These are phyloP conservation scores for Fraxinus paxiana DNA, from an alignment of 305 asterid species.

Conservation along the genomic window DNA sequence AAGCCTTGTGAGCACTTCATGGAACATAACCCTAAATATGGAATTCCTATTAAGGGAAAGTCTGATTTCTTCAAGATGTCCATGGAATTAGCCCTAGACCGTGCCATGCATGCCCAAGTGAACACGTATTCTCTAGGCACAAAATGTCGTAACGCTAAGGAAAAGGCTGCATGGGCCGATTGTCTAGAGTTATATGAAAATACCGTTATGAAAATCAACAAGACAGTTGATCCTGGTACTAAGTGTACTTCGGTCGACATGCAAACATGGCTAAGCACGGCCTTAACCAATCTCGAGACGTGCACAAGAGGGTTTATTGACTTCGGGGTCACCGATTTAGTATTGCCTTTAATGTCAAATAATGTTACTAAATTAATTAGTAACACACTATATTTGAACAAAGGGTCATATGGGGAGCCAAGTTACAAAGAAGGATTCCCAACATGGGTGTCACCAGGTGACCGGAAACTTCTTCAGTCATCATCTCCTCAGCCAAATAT, in stretches of 20 bases:
- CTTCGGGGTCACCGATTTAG: constrained; percentile 39
- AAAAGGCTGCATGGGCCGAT: constrained; percentile 28
- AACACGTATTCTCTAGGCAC: constrained; percentile 43
- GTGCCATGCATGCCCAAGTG: constrained; percentile 44
- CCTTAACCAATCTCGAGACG: constrained; percentile 70
- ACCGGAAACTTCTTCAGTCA: constrained; percentile 59
- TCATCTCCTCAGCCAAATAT: constrained; percentile 37
- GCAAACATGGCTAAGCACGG: constrained; percentile 82
- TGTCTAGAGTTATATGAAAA: not conserved
- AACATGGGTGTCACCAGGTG: constrained; percentile 54
- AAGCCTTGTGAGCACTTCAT: constrained; percentile 60
- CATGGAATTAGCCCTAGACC: constrained; percentile 49
- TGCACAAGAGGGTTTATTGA: constrained; percentile 65
- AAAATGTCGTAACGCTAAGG: constrained; percentile 46
- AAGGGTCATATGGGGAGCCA: constrained; percentile 26
- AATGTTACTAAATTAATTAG: constrained; percentile 57
- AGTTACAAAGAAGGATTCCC: constrained; percentile 48
- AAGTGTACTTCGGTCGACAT: constrained; percentile 35
- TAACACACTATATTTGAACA: constrained; percentile 57
- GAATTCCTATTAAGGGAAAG: constrained; percentile 36
- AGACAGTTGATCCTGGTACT: constrained; percentile 37
- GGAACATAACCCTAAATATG: constrained; percentile 37
- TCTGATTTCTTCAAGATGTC: constrained; percentile 58
- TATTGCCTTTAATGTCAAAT: constrained; percentile 49
- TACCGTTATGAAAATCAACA: constrained; percentile 36